These are phyloP conservation scores for Pythium monospermum DNA, from an alignment of 352 stramenopile genomes.

Conservation along the genomic window DNA sequence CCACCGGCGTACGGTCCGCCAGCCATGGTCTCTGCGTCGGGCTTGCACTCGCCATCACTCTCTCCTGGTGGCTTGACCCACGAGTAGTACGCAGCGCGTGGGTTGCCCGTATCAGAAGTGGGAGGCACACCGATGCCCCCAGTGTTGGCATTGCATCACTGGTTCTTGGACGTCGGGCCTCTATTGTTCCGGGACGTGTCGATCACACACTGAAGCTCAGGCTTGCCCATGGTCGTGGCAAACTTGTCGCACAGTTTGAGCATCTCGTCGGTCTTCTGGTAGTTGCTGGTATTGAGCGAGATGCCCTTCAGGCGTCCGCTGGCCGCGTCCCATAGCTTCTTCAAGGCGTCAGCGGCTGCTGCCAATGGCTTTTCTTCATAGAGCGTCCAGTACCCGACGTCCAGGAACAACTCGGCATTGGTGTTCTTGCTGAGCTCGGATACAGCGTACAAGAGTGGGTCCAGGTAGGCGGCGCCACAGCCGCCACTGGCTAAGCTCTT, in stretches of 20 bases:
- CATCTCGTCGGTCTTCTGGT: conserved; percentile 24
- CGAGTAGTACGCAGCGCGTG: conserved; percentile 24
- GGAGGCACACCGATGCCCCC: conserved; percentile 27
- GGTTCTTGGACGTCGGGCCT: conserved; percentile 10
- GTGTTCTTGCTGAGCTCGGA: conserved; percentile 18
- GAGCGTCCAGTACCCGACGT: conserved; percentile 30
- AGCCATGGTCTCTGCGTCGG: conserved; percentile 16
- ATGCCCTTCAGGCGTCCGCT: conserved; percentile 22
- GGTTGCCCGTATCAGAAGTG: conserved; percentile 16
- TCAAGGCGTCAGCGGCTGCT: conserved; percentile 8
- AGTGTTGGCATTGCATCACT: conserved; percentile 34
- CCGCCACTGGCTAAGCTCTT: conserved; percentile 8
- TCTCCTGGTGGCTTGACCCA: conserved; percentile 38
- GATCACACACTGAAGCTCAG: conserved; percentile 23
- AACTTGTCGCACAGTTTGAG: conserved; percentile 21
- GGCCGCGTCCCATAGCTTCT: conserved; percentile 13
- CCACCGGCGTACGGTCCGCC: conserved; percentile 19
- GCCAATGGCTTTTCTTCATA: conserved; percentile 3
- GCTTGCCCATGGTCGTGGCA: neutral
- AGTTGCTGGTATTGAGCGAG: conserved; percentile 33
- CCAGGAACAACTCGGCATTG: conserved; percentile 26
- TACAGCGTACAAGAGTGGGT: conserved; percentile 21
- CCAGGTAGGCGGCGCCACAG: conserved; percentile 18
- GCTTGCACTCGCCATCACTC: conserved; percentile 25
- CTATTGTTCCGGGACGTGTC: conserved; percentile 31